Evolutionary conservation across 108 stramenopile genomes (phyloP), one percentile per base, ranked within the genome.

Genomic region (Fragilariopsis cylindrus): DNA sequence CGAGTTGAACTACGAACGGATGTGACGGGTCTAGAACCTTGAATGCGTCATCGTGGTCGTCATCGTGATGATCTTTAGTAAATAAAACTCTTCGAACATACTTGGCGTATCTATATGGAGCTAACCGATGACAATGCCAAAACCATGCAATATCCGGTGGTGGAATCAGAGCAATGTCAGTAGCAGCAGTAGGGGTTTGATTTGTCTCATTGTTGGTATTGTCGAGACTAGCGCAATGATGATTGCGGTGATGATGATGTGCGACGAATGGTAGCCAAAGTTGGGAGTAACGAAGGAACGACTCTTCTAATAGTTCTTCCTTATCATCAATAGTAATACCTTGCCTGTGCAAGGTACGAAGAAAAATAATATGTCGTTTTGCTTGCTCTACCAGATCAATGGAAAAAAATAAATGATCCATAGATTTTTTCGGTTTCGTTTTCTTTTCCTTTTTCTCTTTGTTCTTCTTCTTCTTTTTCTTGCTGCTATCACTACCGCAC

Each of bases 111-210:
- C 39, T n/a, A 19, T 49, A 54, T 15, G 82, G 82, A 11, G 82
- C 82, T 44, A 83, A 44, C 7, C 82, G 82, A 76, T 83, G 82
- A 57, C 82, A 83, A 52, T 83, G 82, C 78, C 74, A 83, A 43
- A 80, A 64, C 82, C 82, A 83, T 4, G 82, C 82, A 46, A 79
- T 60, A 47, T 83, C 82, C 9, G 67, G 21, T 45, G 82, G 75
- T 48, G 82, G 82, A 15, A 81, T 65, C 0, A 81, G 47, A 5
- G 52, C 7, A 4, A 11, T 11, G 2, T 48, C 65, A 30, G 30
- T 30, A 30, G 30, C 2, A 30, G 1, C 2, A 30, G 30, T 30
- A 30, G 2, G 30, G 30, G 30, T 30, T 12, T 3, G 12, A 16
- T 66, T 30, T 4, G 45, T 18, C 30, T 30, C 21, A 21, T 21